Evolutionary conservation across 116 monocot species (phyloP), one percentile per base, ranked within the genome.

Genomic region (Papilionanthe hybrid): DNA sequence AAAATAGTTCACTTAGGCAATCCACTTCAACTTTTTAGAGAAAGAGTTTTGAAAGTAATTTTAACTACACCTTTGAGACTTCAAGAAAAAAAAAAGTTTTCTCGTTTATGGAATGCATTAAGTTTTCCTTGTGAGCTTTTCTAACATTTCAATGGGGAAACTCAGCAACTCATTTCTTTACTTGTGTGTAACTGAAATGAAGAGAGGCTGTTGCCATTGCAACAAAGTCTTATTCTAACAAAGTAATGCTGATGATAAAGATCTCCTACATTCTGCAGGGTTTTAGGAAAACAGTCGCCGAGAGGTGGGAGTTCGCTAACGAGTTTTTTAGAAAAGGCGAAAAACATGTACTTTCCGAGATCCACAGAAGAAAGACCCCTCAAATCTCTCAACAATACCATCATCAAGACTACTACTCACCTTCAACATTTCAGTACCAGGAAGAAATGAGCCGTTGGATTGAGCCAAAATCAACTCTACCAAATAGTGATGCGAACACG

Each of bases 281-380:
- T 3, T 95, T 95, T 81, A 91, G 95, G 42, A 95, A 95, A 87
- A 93, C 91, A 69, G 93, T 91, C 15, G 86, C 91, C 57, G 95
- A 95, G 47, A 89, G 93, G 72, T 95, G 95, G 95, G 95, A 95
- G 84, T 95, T 95, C 77, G 95, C 95, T 23, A 95, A 95, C 72
- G 95, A 95, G 76, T 90, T 89, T 72, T 95, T 95, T 87, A 92
- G 82, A 81, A 95, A 88, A 85, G 95, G 91, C 75, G 89, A 86
- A 79, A 92, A 93, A 84, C 86, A 91, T 9, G 20, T 93, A n/a
- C 89, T 95, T 12, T 83, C 91, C 13, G 93, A 95, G 81, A 95
- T 95, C 71, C 93, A 93, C 84, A 86, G 95, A 72, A 89, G 95
- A 65, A 95, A 91, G 55, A 82, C 86, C 49, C 78, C 93, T 53